Conservation (phyloP, 2,329 filamentous ascomycete genomes). For the Colletotrichum destructivum region DNA sequence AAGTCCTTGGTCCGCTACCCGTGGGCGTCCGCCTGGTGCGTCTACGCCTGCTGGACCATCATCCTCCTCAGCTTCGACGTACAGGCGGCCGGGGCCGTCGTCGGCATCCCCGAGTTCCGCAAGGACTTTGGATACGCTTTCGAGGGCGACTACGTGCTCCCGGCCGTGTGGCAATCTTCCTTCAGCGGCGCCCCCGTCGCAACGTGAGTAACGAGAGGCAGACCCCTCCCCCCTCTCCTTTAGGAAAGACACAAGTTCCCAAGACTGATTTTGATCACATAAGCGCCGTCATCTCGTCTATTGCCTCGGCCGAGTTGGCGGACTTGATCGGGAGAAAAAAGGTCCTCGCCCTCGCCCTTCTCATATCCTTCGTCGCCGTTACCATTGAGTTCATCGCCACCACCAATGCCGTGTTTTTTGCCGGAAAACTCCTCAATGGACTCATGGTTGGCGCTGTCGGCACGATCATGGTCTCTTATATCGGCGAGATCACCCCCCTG, state of each 20-base stretch:
- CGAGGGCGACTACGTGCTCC: constrained; percentile 56
- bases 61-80: constrained; percentile 59
- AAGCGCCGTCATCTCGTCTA: constrained; percentile 48
- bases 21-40: constrained; percentile 52
- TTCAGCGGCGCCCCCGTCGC: constrained; percentile 60
- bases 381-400: constrained; percentile 59
- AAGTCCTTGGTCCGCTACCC: constrained; percentile 47
- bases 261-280: not conserved
- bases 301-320: constrained; percentile 51
- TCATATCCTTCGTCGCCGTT: constrained; percentile 55
- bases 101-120: constrained; percentile 60
- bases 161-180: constrained; percentile 60
- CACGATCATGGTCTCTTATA: constrained; percentile 50
- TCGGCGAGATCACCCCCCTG: constrained; percentile 51
- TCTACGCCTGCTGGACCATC: constrained; percentile 57
- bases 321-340: constrained; percentile 53
- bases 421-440: constrained; percentile 59
- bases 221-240: no score
- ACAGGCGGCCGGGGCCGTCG: constrained; percentile 57
- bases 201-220: constrained; percentile 44
- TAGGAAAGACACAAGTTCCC: not conserved
- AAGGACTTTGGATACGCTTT: constrained; percentile 59
- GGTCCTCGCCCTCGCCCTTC: constrained; percentile 52
- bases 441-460: constrained; percentile 52
- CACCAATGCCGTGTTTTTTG: constrained; percentile 57